Evolutionary conservation across 177 flowering plant species (phyloP).

Genomic region (Vitis hybrid): DNA sequence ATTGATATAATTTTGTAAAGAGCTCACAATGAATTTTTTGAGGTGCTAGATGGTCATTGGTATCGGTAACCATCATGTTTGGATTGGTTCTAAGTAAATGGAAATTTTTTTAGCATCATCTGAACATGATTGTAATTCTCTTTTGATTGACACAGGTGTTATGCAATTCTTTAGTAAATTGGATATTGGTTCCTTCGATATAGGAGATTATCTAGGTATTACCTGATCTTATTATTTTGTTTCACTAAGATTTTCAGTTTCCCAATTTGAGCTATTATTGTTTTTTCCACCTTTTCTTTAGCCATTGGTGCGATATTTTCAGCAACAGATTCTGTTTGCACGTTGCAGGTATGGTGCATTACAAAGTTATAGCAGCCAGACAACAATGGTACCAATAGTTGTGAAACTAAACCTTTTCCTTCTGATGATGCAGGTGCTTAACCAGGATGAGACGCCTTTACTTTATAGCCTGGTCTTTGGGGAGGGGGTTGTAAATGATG

Average conservation of each 20-base stretch:
- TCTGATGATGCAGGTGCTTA: constrained; percentile 40
- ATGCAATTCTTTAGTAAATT: constrained; percentile 34
- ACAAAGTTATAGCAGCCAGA: background rate
- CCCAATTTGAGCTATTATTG: constrained; percentile 3
- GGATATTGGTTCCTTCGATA: constrained; percentile 46
- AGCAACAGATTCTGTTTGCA: constrained; percentile 70
- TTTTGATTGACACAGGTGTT: constrained; percentile 35
- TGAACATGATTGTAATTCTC: background rate
- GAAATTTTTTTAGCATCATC: background rate
- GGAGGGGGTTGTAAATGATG: constrained; percentile 67
- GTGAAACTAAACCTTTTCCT: background rate
- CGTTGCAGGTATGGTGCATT: constrained; percentile 44
- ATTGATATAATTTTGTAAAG: background rate
- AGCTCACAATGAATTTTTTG: background rate
- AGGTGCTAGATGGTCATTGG: background rate
- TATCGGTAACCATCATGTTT: background rate
- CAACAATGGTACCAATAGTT: background rate
- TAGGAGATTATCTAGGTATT: constrained; percentile 51
- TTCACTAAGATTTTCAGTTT: background rate
- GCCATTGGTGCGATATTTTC: constrained; percentile 70
- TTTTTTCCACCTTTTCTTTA: constrained; percentile 15
- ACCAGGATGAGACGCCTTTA: constrained; percentile 61
- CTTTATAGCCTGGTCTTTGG: constrained; percentile 68
- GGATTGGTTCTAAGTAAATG: too few species aligned
- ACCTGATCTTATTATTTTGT: background rate